Base-by-base conservation (phyloP, 2,329 filamentous ascomycete genomes). In the Aspergillus aculeatinus region DNA sequence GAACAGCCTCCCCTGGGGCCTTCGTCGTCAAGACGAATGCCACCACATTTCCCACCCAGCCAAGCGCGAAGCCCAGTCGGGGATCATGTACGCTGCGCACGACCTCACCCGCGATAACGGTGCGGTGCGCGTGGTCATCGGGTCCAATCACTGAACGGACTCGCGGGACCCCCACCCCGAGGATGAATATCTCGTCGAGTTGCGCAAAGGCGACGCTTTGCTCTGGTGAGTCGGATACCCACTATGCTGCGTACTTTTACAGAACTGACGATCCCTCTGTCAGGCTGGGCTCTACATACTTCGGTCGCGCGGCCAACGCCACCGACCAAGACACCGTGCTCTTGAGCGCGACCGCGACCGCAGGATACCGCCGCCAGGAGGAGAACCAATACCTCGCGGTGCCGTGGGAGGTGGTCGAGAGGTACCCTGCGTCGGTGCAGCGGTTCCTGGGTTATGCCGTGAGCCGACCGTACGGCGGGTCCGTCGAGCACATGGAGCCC, bases 401-500 rank as follows among this genome's bases (percentile, higher is more conserved):
- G 5, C 51, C 51, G 10, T 29, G 21, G 31, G 51, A 54, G 21
- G 27, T 47, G n/a, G 39, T 16, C 4, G 33, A 54, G 19, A 25
- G 25, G 5, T 54, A 54, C 51, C 33, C 51, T 3, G 19, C 21
- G 7, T n/a, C n/a, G 51, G 51, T 54, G 3, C 33, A 42, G 33
- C 51, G 25, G 19, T 27, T 54, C 7, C 33, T 54, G 4, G 51
- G 51, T 0, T 54, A 54, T 31, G 12, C 31, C 3, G 5, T 54
- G 2, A 54, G 51, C 27, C 51, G 51, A 3, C 51, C 51, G 9
- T 44, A 54, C 25, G 51, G 51, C 3, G 51, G 51, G 12, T 53
- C 35, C 11, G 51, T 53, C 12, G 51, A 53, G 29, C 51, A 53
- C 11, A 53, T 53, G 51, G 51, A 53, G 19, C 51, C 51, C 4